A percentile compares a stretch with the other conserved stretches of the same genome.
Conservation (phyloP, 306 rosid species). For the Castanospermum australe region DNA sequence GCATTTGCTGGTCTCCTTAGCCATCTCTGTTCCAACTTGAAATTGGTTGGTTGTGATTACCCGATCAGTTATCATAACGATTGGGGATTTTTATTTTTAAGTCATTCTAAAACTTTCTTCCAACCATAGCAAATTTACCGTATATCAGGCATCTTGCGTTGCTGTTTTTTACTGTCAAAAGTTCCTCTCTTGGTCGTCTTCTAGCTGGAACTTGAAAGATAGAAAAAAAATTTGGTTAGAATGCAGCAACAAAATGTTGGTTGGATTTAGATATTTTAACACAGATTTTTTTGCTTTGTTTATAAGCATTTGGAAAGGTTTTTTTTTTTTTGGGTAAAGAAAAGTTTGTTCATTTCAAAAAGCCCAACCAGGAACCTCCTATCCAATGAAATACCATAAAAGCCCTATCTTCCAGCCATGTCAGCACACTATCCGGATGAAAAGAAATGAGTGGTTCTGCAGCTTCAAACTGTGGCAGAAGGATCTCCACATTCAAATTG, state of each 20-base stretch:
- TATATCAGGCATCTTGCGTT: neutral
- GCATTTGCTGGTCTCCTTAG: neutral
- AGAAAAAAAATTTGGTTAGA: neutral
- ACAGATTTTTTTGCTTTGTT: neutral
- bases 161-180: neutral
- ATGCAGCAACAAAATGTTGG: neutral
- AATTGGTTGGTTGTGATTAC: neutral
- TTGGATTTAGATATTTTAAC: neutral
- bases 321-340: no score
- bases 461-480: conserved; percentile 37
- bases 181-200: neutral
- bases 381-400: conserved; percentile 56
- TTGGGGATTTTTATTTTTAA: neutral
- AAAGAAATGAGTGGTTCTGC: conserved; percentile 57
- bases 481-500: conserved; percentile 34
- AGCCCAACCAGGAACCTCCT: conserved; percentile 26
- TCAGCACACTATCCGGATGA: conserved; percentile 64
- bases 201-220: neutral
- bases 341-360: neutral
- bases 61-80: neutral
- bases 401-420: conserved; percentile 56
- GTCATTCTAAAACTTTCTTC: neutral
- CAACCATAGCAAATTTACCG: neutral
- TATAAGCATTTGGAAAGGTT: neutral
- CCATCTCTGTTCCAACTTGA: neutral